phyloP scores from a whole-genome alignment of 257 asterid genomes.

The Solanum lignicaule region DNA sequence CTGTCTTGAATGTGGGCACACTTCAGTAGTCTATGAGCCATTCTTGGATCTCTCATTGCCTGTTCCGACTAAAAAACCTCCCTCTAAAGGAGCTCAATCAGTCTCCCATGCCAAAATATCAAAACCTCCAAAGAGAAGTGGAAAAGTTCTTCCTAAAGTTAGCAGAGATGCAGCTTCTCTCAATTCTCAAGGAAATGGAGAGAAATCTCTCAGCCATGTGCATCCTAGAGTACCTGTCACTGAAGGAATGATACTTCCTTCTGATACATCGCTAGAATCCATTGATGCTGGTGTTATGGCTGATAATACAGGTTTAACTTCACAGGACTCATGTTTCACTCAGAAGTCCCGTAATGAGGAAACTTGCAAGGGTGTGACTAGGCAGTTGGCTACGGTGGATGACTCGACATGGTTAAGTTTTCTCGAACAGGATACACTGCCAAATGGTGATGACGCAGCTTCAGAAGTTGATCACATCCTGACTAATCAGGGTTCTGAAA shows the following conservation, averaged over 20 bases:
- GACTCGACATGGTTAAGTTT: slow-evolving; percentile 51
- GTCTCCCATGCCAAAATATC: slow-evolving; percentile 49
- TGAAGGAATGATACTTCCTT: slow-evolving; percentile 15
- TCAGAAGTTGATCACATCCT: slow-evolving; percentile 22
- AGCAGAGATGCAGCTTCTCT: slow-evolving; percentile 19
- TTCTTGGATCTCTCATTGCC: slow-evolving; percentile 85
- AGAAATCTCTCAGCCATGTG: slow-evolving; percentile 14
- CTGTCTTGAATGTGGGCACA: slow-evolving; percentile 74
- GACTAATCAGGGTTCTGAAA: slow-evolving; percentile 22
- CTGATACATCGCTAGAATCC: slow-evolving; percentile 24
- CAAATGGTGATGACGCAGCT: slow-evolving; percentile 11
- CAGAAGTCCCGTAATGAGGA: slow-evolving; percentile 12
- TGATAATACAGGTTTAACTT: slow-evolving; percentile 32
- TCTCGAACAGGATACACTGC: slow-evolving; percentile 22
- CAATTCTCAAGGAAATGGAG: slow-evolving; percentile 22
- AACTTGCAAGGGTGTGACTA: slow-evolving; percentile 8
- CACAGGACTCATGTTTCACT: slow-evolving; percentile 23
- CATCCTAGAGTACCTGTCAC: slow-evolving; percentile 20
- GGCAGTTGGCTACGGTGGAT: slow-evolving; percentile 9
- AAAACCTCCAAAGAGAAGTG: slow-evolving; percentile 53
- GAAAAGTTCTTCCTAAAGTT: slow-evolving; percentile 34
- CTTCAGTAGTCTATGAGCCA: slow-evolving; percentile 69
- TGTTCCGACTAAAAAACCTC: slow-evolving; percentile 69
- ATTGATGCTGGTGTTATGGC: slow-evolving; percentile 24
- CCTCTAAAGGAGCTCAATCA: slow-evolving; percentile 31